Base-by-base conservation (phyloP, 768 basidiomycete species). In the Trametes punicea region DNA sequence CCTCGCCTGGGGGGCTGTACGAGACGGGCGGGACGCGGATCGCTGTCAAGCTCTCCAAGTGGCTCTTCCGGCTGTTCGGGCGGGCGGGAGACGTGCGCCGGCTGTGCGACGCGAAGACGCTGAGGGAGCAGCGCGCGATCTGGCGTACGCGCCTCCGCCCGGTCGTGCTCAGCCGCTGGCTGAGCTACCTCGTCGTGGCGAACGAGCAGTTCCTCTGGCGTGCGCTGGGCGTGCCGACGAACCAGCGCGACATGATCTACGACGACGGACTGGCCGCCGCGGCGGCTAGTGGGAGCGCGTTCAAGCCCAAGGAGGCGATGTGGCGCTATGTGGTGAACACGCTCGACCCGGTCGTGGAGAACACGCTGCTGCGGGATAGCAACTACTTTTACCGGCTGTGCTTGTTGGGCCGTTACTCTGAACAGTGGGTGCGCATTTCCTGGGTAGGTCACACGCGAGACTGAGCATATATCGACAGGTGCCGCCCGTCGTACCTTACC, bases 201-300 rank as follows among this genome's bases (percentile, higher is more conserved):
- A 58, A 74, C 77, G 65, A 78, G 73, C 41, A 78, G 77, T 86
- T 83, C 67, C 85, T 83, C 59, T 91, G 89, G 89, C 87, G 88
- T 63, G 87, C 88, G 0, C 71, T 90, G 21, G 89, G 88, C 15
- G 89, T 91, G 4, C 88, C 89, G 3, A 70, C 77, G 59, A 85
- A 86, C 63, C 86, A 89, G 70, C 56, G 55, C 27, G 55, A 56
- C 27, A 56, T 62, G 50, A 55, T 57, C 27, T 36, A 44, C 30
- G 55, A 42, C 56, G 77, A 78, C n/a, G 58, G 41, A 13, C 49
- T 54, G 20, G 83, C 55, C 75, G 41, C 49, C 11, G 26, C 48
- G 34, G 55, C 55, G 38, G 26, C 59, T 74, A 77, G 67, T 66
- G 75, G 67, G 67, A 70, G 41, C 69, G 70, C 59, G 70, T 77